Evolutionary conservation across 805 yeast species (phyloP).

Genomic region (Suhomyces xylopsoci): DNA sequence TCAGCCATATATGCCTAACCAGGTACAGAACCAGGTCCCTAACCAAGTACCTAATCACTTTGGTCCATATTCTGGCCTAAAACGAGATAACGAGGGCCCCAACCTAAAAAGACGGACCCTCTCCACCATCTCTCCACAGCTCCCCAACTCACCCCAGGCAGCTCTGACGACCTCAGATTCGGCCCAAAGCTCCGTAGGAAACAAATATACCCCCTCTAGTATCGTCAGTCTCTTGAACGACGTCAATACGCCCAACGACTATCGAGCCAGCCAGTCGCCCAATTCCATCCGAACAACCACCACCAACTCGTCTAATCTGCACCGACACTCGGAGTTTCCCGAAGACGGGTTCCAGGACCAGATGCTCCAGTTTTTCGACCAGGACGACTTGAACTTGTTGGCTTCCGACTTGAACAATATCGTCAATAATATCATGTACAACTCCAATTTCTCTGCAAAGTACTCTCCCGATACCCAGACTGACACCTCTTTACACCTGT

Average conservation of each 20-base stretch:
- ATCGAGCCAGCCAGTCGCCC: conserved; percentile 4
- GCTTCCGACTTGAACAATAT: conserved; percentile 40
- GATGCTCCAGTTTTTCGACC: conserved; percentile 15
- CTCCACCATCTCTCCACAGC: background rate
- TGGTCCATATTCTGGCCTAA: background rate
- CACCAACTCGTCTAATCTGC: background rate
- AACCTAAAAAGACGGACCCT: background rate
- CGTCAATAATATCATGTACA: conserved; percentile 37
- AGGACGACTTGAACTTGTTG: conserved; percentile 32
- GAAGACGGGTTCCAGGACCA: background rate
- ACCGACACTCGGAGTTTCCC: background rate
- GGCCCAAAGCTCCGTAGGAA: background rate
- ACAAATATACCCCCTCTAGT: conserved; percentile 7
- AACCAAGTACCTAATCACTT: too few species aligned
- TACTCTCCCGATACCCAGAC: background rate
- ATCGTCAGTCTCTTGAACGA: conserved; percentile 10
- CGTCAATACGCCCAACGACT: conserved; percentile 3
- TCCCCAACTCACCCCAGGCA: background rate
- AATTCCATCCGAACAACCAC: conserved; percentile 1
- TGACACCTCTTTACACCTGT: background rate
- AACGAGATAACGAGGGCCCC: background rate
- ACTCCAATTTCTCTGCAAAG: conserved; percentile 24
- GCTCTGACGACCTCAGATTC: background rate
- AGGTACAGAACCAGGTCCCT: too few species aligned
- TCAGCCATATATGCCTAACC: too few species aligned